phyloP scores from a whole-genome alignment of 2,329 filamentous ascomycete species.

The Fusarium protoensiforme region DNA sequence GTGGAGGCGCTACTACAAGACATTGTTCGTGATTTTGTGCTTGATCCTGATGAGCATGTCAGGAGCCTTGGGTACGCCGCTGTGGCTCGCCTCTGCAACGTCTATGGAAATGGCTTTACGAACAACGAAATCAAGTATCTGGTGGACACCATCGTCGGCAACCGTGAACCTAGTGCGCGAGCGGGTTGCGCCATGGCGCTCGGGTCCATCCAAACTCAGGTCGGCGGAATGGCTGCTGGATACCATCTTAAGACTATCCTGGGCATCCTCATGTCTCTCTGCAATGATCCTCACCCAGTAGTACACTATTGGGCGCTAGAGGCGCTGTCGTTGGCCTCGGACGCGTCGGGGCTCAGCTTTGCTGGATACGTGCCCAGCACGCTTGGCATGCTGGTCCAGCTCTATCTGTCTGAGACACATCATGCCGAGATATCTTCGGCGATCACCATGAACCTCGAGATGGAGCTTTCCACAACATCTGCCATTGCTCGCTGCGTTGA shows the following conservation, averaged over 20 bases:
- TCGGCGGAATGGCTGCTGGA: slow-evolving; percentile 96
- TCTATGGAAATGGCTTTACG: slow-evolving; percentile 88
- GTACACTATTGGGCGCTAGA: slow-evolving; percentile 98
- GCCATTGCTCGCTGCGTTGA: slow-evolving; percentile 90
- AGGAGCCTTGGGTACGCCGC: slow-evolving; percentile 87
- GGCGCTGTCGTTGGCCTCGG: slow-evolving; percentile 85
- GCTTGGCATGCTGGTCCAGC: slow-evolving; percentile 91
- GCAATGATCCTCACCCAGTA: slow-evolving; percentile 92
- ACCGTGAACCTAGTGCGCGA: slow-evolving; percentile 91
- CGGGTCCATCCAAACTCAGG: slow-evolving; percentile 92
- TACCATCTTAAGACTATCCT: slow-evolving; percentile 97
- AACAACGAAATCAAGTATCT: slow-evolving; percentile 90
- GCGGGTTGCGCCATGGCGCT: slow-evolving; percentile 95
- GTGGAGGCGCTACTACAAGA: slow-evolving; percentile 90
- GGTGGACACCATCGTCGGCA: slow-evolving; percentile 92
- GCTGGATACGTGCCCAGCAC: slow-evolving; percentile 90
- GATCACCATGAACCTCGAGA: slow-evolving; percentile 89
- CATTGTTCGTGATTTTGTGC: slow-evolving; percentile 75
- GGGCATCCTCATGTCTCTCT: slow-evolving; percentile 97
- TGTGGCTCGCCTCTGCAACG: slow-evolving; percentile 84
- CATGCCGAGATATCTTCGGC: slow-evolving; percentile 84
- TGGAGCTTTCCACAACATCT: slow-evolving; percentile 83
- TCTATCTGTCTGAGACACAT: slow-evolving; percentile 92
- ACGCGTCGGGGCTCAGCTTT: slow-evolving; percentile 93
- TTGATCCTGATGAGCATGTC: slow-evolving; percentile 86